Evolutionary conservation across 1,139 yeast species (phyloP), one percentile per base, ranked within the genome.

Genomic region (Schizosaccharomyces versatilis): DNA sequence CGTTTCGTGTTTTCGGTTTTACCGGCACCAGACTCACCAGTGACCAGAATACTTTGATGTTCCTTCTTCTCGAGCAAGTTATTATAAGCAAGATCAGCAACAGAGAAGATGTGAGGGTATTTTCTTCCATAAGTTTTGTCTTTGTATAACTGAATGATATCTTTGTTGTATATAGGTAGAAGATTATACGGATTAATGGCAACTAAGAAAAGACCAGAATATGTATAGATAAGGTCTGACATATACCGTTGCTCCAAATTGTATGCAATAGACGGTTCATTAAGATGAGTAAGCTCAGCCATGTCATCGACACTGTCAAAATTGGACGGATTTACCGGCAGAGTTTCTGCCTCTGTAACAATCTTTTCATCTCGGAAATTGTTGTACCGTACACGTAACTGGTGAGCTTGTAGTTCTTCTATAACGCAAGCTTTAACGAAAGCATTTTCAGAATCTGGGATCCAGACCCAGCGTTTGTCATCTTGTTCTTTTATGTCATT

Each of bases 21-120:
- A 57, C 98, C 98, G 0, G 98, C 98, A 59, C 98, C 99, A 38
- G 95, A 83, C 66, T 93, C 99, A 59, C 99, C 99, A 1, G 98
- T 93, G 10, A 93, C 97, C 55, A 93, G 71, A 55, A 93, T 85
- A 14, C 94, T 80, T 68, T 93, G 98, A 67, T 88, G 83, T 63
- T 79, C 80, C 54, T 71, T 74, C 61, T 82, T 80, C 38, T 75
- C 73, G 19, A 85, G 71, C 67, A 90, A 72, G 63, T 81, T 84
- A 58, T 85, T 75, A 62, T 79, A 84, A 0, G 98, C 94, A 51
- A 79, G 78, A 64, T 90, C 96, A 0, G 97, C 84, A 38, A 84
- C 80, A 1, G 95, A 94, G 67, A 79, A 93, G 52, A 93, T 86
- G 65, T 93, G 99, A 1, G 99, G 98, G 58, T 73, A 74, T 24